A percentile compares a stretch with the other conserved stretches of the same genome.
phyloP scores from a whole-genome alignment of 2,329 filamentous ascomycete species.

The Fusarium tanahbumbuense region DNA sequence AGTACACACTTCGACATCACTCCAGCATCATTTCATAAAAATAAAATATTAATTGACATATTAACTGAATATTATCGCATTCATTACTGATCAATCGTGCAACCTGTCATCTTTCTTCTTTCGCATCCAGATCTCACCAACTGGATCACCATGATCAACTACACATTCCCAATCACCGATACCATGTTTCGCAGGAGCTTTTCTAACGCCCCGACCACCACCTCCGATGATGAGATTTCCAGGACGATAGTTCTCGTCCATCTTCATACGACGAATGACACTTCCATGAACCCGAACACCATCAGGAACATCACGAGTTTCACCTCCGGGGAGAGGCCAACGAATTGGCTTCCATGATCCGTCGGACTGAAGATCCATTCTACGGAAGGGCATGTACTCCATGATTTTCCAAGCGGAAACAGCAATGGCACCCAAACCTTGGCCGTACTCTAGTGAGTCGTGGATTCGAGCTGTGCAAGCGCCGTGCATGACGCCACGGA shows the following conservation, averaged over 20 bases:
- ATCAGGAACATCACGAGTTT: conserved; percentile 79
- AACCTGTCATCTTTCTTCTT: conserved; percentile 44
- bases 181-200: conserved; percentile 70
- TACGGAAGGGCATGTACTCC: conserved; percentile 83
- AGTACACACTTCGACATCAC: too few relatives aligned
- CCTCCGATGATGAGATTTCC: conserved; percentile 85
- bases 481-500: conserved; percentile 68
- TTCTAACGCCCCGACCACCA: conserved; percentile 75
- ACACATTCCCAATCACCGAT: conserved; percentile 79
- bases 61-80: conserved; percentile 7
- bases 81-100: conserved; percentile 6
- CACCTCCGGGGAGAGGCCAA: conserved; percentile 82
- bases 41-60: conserved; percentile 16
- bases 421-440: conserved; percentile 65
- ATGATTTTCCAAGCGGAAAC: conserved; percentile 80
- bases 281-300: conserved; percentile 78
- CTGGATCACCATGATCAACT: conserved; percentile 70
- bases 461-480: conserved; percentile 71
- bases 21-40: too few relatives aligned
- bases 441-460: conserved; percentile 75
- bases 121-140: conserved; percentile 75
- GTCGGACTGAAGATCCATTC: conserved; percentile 80
- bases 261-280: conserved; percentile 77
- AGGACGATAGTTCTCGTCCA: conserved; percentile 73
- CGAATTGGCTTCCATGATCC: conserved; percentile 83